Evolutionary conservation across 2,329 filamentous ascomycete genomes (phyloP).

Genomic region (Sporothrix dimorphospora): DNA sequence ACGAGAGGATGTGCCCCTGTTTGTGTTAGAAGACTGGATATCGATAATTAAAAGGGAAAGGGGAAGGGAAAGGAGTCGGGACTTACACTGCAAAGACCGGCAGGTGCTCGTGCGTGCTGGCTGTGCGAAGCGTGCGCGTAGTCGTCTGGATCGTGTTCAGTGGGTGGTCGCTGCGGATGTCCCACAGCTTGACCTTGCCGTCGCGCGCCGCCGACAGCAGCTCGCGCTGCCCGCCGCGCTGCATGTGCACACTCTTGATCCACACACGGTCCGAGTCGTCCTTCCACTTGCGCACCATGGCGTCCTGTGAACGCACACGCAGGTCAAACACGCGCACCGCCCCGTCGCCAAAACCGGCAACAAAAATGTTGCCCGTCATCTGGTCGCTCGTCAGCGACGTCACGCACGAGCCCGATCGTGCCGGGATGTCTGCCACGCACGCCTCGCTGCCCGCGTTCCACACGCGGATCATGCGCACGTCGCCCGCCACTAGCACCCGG

Average conservation of each 20-base stretch:
- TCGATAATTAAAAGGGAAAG: conserved; percentile 8
- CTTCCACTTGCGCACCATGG: conserved; percentile 96
- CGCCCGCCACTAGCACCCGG: conserved; percentile 90
- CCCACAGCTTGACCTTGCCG: conserved; percentile 94
- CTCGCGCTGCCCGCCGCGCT: conserved; percentile 90
- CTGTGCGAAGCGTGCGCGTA: conserved; percentile 75
- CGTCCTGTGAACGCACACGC: conserved; percentile 77
- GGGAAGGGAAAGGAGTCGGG: conserved; percentile 12
- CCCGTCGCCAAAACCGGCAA: conserved; percentile 94
- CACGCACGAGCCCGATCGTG: conserved; percentile 91
- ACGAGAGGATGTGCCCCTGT: conserved; percentile 83
- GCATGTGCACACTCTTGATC: conserved; percentile 96
- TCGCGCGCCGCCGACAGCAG: conserved; percentile 88
- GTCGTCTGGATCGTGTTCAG: conserved; percentile 75
- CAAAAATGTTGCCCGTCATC: conserved; percentile 94
- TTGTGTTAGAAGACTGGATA: neutral
- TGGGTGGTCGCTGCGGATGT: conserved; percentile 83
- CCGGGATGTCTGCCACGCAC: conserved; percentile 90
- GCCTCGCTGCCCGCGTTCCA: conserved; percentile 96
- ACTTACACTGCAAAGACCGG: conserved; percentile 93
- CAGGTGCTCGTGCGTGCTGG: conserved; percentile 93
- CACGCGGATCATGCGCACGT: conserved; percentile 91
- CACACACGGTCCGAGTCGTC: conserved; percentile 83
- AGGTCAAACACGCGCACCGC: conserved; percentile 94
- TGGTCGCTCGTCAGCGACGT: conserved; percentile 96